These are phyloP conservation scores for Cicer cuneatum DNA, from an alignment of 306 rosid genomes.

Conservation along the genomic window DNA sequence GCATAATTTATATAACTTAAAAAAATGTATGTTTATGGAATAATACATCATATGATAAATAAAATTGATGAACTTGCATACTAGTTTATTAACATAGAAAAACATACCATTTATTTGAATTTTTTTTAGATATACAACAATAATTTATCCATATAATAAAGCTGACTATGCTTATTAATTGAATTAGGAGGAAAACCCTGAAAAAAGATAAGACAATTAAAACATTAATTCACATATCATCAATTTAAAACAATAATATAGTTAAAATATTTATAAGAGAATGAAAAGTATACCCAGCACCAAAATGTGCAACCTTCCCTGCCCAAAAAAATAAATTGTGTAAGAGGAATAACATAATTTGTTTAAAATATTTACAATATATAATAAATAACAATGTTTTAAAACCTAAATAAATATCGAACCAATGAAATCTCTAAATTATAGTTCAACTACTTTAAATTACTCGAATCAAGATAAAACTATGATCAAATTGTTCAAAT, in stretches of 20 bases:
- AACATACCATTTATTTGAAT: constrained; percentile 82
- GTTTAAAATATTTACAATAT: background rate
- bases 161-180: constrained; percentile 86
- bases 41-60: background rate
- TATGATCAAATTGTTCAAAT: background rate
- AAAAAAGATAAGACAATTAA: constrained; percentile 41
- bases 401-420: background rate
- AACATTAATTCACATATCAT: constrained; percentile 4
- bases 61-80: background rate
- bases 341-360: constrained; percentile 25
- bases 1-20: background rate
- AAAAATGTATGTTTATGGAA: background rate
- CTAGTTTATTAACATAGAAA: constrained; percentile 30
- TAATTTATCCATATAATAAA: constrained; percentile 91
- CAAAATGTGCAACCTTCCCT: constrained; percentile 89
- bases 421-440: background rate
- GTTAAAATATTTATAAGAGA: constrained; percentile 29
- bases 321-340: constrained; percentile 40
- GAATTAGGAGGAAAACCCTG: constrained; percentile 97
- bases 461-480: background rate
- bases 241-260: constrained; percentile 21
- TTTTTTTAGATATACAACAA: constrained; percentile 59
- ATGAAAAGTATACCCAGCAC: constrained; percentile 78
- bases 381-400: too few species aligned
- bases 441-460: background rate